Conservation (phyloP, 768 basidiomycete species). For the Ramaria sp. region DNA sequence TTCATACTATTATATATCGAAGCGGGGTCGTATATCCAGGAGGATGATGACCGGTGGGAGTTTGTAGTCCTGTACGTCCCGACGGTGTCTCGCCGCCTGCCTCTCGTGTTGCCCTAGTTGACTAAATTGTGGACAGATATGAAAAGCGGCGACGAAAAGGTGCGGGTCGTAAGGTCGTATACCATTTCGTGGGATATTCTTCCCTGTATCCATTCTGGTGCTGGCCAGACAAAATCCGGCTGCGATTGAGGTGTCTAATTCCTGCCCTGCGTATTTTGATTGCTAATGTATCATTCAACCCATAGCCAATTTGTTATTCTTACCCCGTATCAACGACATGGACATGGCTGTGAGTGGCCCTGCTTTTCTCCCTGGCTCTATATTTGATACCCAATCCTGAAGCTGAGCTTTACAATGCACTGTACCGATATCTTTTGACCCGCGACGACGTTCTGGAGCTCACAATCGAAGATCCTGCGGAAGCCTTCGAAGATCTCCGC, state of each 20-base stretch:
- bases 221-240: constrained; percentile 81
- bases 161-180: constrained; percentile 40
- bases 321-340: constrained; percentile 79
- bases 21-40: constrained; percentile 88
- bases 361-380: neutral
- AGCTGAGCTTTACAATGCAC: constrained; percentile 83
- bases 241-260: constrained; percentile 63
- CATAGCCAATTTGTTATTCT: constrained; percentile 87
- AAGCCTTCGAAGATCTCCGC: constrained; percentile 92
- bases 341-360: constrained; percentile 71
- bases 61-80: constrained; percentile 74
- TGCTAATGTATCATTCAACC: neutral
- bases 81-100: neutral
- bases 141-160: constrained; percentile 66
- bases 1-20: constrained; percentile 95
- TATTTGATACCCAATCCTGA: neutral
- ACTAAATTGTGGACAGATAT: constrained; percentile 37
- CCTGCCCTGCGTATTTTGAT: neutral
- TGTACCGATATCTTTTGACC: constrained; percentile 65
- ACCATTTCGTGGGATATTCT: constrained; percentile 93
- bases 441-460: constrained; percentile 73
- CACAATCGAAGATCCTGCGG: constrained; percentile 95
- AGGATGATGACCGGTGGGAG: constrained; percentile 91
- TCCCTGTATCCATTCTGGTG: constrained; percentile 93
- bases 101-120: neutral